A percentile compares a stretch with the other conserved stretches of the same genome.
Conservation (phyloP, 1,284 basidiomycete genomes). For the Marasmius fiardii region DNA sequence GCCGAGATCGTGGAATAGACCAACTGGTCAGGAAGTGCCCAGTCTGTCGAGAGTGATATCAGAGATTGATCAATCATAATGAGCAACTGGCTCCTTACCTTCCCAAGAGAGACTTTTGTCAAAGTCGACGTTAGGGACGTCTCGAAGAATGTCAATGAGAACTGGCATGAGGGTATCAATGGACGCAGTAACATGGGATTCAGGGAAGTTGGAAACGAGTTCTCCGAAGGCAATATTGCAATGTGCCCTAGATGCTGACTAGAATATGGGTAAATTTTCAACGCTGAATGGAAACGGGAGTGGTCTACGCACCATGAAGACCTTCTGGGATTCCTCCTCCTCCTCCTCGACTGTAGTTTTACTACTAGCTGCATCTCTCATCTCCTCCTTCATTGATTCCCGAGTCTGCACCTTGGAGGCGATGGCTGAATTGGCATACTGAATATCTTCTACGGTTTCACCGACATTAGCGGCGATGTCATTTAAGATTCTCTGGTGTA, state of each 20-base stretch:
- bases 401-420: conserved; percentile 55
- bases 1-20: conserved; percentile 75
- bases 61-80: not conserved
- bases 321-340: conserved; percentile 27
- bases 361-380: conserved; percentile 16
- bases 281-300: not conserved
- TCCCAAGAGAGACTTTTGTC: conserved; percentile 76
- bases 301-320: conserved; percentile 55
- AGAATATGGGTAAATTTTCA: conserved; percentile 6
- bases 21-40: conserved; percentile 80
- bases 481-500: conserved; percentile 77
- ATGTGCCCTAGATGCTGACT: conserved; percentile 63
- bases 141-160: conserved; percentile 63
- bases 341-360: conserved; percentile 20
- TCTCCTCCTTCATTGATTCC: conserved; percentile 16
- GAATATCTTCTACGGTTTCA: conserved; percentile 42
- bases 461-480: conserved; percentile 73
- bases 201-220: conserved; percentile 60
- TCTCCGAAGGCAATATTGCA: conserved; percentile 80
- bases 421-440: conserved; percentile 53
- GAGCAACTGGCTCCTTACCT: conserved; percentile 39
- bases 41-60: conserved; percentile 43
- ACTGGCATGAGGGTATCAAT: conserved; percentile 49
- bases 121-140: conserved; percentile 72
- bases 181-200: conserved; percentile 46